Conservation (phyloP, 2,329 filamentous ascomycete species). For the Fusarium miscanthi region DNA sequence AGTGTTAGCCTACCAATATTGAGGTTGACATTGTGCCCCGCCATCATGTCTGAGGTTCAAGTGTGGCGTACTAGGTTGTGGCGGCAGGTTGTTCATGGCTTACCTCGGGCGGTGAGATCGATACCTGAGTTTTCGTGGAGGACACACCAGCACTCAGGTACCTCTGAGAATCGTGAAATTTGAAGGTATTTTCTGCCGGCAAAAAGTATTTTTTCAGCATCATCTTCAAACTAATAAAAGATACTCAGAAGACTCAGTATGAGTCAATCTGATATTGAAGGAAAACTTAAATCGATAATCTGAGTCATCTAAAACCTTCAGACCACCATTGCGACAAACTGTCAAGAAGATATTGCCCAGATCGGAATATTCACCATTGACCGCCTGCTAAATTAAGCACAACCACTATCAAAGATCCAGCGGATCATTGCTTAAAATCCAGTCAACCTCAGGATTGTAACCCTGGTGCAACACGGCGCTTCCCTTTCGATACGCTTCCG, state of each 20-base stretch:
- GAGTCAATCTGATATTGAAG: rapidly evolving
- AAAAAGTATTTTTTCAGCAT: neutral
- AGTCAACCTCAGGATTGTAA: neutral
- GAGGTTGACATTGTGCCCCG: constrained; percentile 40
- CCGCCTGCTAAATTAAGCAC: constrained; percentile 21
- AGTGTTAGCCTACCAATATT: constrained; percentile 22
- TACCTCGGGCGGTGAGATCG: constrained; percentile 9
- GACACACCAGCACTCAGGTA: neutral
- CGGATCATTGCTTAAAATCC: constrained; percentile 20
- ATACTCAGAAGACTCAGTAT: neutral
- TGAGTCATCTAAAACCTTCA: rapidly evolving
- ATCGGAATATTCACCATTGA: neutral
- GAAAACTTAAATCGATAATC: rapidly evolving
- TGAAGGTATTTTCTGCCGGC: constrained; percentile 9
- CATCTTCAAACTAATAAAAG: no score
- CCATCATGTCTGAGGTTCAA: constrained; percentile 18
- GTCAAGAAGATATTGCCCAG: neutral
- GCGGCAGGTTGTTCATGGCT: constrained; percentile 2
- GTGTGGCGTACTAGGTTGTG: constrained; percentile 22
- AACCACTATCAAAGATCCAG: neutral
- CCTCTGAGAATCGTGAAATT: neutral
- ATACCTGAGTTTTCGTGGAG: neutral
- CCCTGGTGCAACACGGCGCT: neutral
- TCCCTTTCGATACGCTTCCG: neutral
- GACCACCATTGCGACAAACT: neutral